phyloP scores from a whole-genome alignment of 768 basidiomycete species.

The Ephemerocybe angulata region DNA sequence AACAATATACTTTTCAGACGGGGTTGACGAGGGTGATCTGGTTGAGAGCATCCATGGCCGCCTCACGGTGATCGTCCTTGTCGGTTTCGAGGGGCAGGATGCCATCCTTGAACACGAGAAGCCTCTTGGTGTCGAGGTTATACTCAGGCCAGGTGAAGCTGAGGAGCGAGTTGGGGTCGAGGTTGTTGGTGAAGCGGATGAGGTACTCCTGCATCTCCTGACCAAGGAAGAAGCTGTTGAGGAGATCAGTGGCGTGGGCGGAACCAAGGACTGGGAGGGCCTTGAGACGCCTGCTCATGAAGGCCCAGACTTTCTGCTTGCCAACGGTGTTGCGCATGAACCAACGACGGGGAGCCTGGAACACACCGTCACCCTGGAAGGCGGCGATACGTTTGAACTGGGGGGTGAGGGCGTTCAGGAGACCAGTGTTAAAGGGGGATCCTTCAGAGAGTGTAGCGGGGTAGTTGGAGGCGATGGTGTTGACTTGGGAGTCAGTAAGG shows the following conservation, averaged over 20 bases:
- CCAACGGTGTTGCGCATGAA: slow-evolving; percentile 35
- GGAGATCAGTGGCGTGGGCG: slow-evolving; percentile 39
- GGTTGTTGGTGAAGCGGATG: slow-evolving; percentile 38
- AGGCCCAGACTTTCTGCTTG: slow-evolving; percentile 40
- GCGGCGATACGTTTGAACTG: slow-evolving; percentile 49
- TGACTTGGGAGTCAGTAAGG: slow-evolving; percentile 24
- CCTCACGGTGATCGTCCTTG: slow-evolving; percentile 38
- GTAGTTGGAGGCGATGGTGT: slow-evolving; percentile 31
- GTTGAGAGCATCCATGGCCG: slow-evolving; percentile 33
- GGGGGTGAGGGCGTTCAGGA: slow-evolving; percentile 39
- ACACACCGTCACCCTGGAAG: slow-evolving; percentile 46
- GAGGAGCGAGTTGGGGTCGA: slow-evolving; percentile 14
- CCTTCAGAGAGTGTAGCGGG: slow-evolving; percentile 39
- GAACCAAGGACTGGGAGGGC: slow-evolving; percentile 39
- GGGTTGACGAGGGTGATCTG: slow-evolving; percentile 27
- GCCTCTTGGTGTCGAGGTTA: slow-evolving; percentile 22
- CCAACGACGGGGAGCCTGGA: slow-evolving; percentile 48
- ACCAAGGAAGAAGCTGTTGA: slow-evolving; percentile 30
- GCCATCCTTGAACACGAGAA: slow-evolving; percentile 40
- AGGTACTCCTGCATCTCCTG: slow-evolving; percentile 41
- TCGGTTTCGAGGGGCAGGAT: slow-evolving; percentile 28
- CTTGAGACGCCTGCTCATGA: slow-evolving; percentile 44
- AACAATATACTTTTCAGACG: slow-evolving; percentile 14
- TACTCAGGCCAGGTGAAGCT: slow-evolving; percentile 26
- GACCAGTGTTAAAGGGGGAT: slow-evolving; percentile 50